Evolutionary conservation across 345 rosid genomes (phyloP).

Genomic region (Euclidium syriacum): DNA sequence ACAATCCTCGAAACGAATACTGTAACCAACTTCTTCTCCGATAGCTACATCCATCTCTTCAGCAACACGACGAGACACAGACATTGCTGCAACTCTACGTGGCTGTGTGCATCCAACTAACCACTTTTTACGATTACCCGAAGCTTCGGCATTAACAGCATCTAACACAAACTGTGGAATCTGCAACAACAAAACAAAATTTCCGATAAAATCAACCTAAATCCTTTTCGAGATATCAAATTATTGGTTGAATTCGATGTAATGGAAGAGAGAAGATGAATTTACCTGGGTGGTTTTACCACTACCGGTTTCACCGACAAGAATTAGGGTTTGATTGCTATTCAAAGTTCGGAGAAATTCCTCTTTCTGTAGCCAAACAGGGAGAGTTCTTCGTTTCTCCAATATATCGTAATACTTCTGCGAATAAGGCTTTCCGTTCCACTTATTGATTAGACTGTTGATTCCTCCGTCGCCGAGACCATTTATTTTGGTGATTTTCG

Average conservation of each 20-base stretch:
- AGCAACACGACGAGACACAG: conserved; percentile 99
- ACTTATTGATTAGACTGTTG: conserved; percentile 44
- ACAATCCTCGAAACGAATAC: conserved; percentile 95
- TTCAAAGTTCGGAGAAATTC: conserved; percentile 65
- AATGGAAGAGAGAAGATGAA: not conserved
- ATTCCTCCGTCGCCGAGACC: conserved; percentile 20
- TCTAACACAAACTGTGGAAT: conserved; percentile 97
- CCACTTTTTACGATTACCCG: conserved; percentile 78
- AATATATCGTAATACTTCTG: conserved; percentile 69
- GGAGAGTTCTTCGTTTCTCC: conserved; percentile 77
- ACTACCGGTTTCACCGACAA: conserved; percentile 97
- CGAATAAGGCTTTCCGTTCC: conserved; percentile 83
- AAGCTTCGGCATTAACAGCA: conserved; percentile 69
- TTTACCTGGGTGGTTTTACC: conserved; percentile 97
- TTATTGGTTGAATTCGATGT: not conserved
- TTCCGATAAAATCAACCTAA: not conserved
- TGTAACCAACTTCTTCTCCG: conserved; percentile 98
- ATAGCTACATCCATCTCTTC: conserved; percentile 98
- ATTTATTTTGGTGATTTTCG: conserved; percentile 32
- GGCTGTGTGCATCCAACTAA: conserved; percentile 97
- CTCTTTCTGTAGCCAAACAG: conserved; percentile 93
- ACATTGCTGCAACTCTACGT: conserved; percentile 99
- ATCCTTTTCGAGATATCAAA: not conserved
- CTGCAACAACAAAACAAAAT: conserved; percentile 41
- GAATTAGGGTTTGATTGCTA: conserved; percentile 57